phyloP scores from a whole-genome alignment of 2,329 filamentous ascomycete species.

The Fusarium sp. region DNA sequence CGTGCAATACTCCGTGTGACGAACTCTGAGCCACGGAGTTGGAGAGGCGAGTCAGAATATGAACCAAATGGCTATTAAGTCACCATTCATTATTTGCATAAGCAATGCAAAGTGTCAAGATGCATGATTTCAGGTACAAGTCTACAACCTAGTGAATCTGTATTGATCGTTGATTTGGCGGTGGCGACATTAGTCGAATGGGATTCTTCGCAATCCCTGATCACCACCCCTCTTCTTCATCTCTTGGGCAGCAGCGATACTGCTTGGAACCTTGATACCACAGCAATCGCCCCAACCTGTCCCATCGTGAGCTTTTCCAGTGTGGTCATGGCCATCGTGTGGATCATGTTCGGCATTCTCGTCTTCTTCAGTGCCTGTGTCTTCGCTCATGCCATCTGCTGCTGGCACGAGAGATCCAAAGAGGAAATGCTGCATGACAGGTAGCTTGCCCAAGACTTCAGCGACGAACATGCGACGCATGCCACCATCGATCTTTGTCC shows the following conservation, averaged over 20 bases:
- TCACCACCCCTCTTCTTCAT: slow-evolving; percentile 76
- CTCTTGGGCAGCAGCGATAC: slow-evolving; percentile 89
- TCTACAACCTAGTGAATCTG: not conserved
- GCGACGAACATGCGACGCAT: slow-evolving; percentile 98
- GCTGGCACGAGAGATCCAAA: slow-evolving; percentile 89
- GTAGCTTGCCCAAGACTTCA: slow-evolving; percentile 91
- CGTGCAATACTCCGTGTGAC: not conserved
- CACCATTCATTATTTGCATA: slow-evolving; percentile 3
- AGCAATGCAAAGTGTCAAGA: not conserved
- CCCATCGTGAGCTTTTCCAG: slow-evolving; percentile 70
- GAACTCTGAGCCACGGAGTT: not conserved
- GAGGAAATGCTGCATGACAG: slow-evolving; percentile 98
- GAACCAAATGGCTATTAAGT: not conserved
- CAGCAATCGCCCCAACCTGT: slow-evolving; percentile 94
- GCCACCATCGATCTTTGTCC: slow-evolving; percentile 91
- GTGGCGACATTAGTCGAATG: slow-evolving; percentile 72
- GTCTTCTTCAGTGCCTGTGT: slow-evolving; percentile 60
- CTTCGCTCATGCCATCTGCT: slow-evolving; percentile 79
- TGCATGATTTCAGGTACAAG: not conserved
- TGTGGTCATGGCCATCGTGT: slow-evolving; percentile 67
- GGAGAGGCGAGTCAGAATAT: not conserved
- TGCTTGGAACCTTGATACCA: slow-evolving; percentile 96
- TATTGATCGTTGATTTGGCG: slow-evolving; percentile 3
- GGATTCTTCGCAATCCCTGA: slow-evolving; percentile 74
- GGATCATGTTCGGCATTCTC: slow-evolving; percentile 61